Evolutionary conservation across 805 yeast species (phyloP).

Genomic region (Alloascoidea hylecoeti): DNA sequence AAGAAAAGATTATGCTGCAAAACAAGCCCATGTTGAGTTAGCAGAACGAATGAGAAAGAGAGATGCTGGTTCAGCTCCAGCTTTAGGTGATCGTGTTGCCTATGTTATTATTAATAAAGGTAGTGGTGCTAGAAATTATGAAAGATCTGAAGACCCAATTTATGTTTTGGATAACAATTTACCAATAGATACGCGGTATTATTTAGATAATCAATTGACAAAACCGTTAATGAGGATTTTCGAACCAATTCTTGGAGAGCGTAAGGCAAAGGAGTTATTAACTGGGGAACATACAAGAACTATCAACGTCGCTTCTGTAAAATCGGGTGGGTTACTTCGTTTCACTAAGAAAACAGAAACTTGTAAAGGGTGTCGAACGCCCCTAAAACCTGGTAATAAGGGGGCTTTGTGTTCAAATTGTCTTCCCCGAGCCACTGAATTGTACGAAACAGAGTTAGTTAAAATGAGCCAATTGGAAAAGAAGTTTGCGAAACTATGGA

Average conservation of each 20-base stretch:
- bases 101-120: conserved; percentile 81
- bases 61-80: conserved; percentile 96
- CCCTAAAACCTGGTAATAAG: conserved; percentile 41
- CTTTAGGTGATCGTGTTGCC: conserved; percentile 95
- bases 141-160: conserved; percentile 93
- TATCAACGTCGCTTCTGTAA: conserved; percentile 52
- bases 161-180: conserved; percentile 84
- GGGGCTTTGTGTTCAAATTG: conserved; percentile 81
- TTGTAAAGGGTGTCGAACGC: conserved; percentile 81
- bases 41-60: conserved; percentile 94
- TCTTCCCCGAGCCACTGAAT: conserved; percentile 51
- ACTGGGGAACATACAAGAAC: conserved; percentile 78
- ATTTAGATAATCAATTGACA: conserved; percentile 81
- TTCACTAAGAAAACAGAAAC: conserved; percentile 83
- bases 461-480: conserved; percentile 70
- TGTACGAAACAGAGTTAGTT: conserved; percentile 72
- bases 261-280: conserved; percentile 63
- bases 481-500: conserved; percentile 85
- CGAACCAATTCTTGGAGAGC: conserved; percentile 87
- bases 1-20: conserved; percentile 82
- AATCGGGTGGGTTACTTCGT: conserved; percentile 78
- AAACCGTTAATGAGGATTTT: conserved; percentile 90
- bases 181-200: conserved; percentile 90
- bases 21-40: conserved; percentile 93
- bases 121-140: conserved; percentile 74